Evolutionary conservation across 805 yeast species (phyloP).

Genomic region (Yarrowia osloensis): DNA sequence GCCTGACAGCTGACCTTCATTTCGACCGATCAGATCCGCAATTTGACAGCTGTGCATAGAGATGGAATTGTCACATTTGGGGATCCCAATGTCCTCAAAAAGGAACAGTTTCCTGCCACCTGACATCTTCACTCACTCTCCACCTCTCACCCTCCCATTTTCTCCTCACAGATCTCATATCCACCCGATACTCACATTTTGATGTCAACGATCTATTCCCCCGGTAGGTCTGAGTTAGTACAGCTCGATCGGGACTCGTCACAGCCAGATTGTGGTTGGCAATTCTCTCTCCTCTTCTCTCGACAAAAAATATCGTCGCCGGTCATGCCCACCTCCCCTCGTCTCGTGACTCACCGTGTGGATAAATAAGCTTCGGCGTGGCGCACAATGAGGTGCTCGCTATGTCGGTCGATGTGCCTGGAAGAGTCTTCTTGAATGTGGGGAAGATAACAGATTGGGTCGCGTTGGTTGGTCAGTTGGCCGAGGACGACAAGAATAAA

Average conservation of each 20-base stretch:
- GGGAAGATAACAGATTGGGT: slow-evolving; percentile 26
- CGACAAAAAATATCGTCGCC: not conserved
- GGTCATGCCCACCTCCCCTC: slow-evolving; percentile 20
- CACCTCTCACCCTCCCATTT: not conserved
- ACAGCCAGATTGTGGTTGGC: not conserved
- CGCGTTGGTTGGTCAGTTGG: slow-evolving; percentile 15
- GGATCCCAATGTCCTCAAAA: not conserved
- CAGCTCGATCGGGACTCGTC: not conserved
- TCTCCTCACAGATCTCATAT: not conserved
- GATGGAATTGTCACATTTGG: not conserved
- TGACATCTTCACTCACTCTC: not conserved
- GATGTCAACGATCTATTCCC: not conserved
- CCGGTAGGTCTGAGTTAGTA: not conserved
- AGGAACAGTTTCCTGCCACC: not conserved
- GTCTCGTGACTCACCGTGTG: slow-evolving; percentile 29
- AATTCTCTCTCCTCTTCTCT: not conserved
- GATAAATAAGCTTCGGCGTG: slow-evolving; percentile 15
- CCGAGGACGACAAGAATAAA: not conserved
- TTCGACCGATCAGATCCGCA: not conserved
- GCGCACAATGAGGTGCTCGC: slow-evolving; percentile 22
- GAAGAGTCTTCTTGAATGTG: not conserved
- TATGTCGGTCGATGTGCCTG: slow-evolving; percentile 19
- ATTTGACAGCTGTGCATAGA: not conserved
- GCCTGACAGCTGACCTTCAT: not conserved
- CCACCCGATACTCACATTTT: not conserved